Evolutionary conservation across 2,329 filamentous ascomycete species (phyloP), one percentile per base, ranked within the genome.

Genomic region (Colletotrichum endophyticum): DNA sequence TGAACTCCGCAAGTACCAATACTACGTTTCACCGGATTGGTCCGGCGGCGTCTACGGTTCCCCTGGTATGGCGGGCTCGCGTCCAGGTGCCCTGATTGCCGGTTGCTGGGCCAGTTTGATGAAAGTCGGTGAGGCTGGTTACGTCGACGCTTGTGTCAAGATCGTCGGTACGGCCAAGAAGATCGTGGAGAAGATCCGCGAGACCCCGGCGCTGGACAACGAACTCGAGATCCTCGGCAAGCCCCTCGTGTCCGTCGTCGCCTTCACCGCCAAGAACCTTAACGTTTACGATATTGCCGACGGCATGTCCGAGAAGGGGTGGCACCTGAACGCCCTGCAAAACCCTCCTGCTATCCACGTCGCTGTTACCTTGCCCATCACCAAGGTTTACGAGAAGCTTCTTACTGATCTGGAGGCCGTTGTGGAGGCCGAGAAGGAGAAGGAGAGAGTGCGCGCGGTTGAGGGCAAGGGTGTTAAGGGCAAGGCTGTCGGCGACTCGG

Each of bases 1-100:
- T 39, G 87, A 91, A 63, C 91, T 98, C 79, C 93, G 97, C 80
- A 92, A 92, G 73, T 96, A 98, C 85, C 97, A 99, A 86, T 99
- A 99, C 89, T 99, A 98, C 85, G 94, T 99, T 83, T 95, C 94
- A 36, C 94, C 97, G 8, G 95, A 98, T 86, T 99, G 97, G 97
- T 93, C 94, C 12, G 97, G 97, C 76, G 97, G 97, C 81, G 96
- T 99, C 11, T 99, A 99, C 85, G 97, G 96, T 56, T 98, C 95
- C 2, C 97, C 97, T 0, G 95, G 94, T 7, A 95, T 99, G 69
- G 96, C 97, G 1, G 97, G 97, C 8, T 98, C 95, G 2, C 93
- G 97, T 1, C 96, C 97, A 0, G 97, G 97, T 63, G 96, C 97
- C 3, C 89, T 99, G 72, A 99, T 99, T 79, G 97, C 97, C 2